Percentiles rank a stretch among this genome's conserved stretches.
Evolutionary conservation across 73 alveolate species (phyloP).

Genomic region (Paramecium pentaurelia): DNA sequence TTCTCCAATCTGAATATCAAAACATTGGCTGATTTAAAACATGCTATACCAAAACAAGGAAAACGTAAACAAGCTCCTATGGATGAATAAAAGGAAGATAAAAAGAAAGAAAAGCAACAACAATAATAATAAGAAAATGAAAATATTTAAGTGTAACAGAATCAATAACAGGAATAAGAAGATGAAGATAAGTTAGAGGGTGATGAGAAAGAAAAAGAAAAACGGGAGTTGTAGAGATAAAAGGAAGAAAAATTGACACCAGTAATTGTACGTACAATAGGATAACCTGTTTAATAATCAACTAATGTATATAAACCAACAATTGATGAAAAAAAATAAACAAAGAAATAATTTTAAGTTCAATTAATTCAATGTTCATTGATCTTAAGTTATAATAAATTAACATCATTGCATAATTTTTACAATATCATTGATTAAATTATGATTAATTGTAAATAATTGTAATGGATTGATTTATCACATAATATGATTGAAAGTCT

Average conservation of each 20-base stretch:
- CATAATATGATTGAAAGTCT: slow-evolving; percentile 7
- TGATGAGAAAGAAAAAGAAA: slow-evolving; percentile 28
- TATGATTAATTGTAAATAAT: neutral
- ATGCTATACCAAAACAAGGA: neutral
- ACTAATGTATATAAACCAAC: slow-evolving; percentile 43
- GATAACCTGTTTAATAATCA: neutral
- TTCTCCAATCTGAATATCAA: slow-evolving; percentile 13
- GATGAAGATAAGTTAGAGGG: slow-evolving; percentile 27
- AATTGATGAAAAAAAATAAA: slow-evolving; percentile 17
- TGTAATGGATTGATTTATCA: slow-evolving; percentile 41
- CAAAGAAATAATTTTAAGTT: neutral
- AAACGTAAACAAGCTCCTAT: neutral
- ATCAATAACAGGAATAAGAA: neutral
- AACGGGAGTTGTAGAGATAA: slow-evolving; percentile 9
- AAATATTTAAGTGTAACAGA: neutral
- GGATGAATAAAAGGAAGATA: slow-evolving; percentile 8
- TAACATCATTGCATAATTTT: neutral
- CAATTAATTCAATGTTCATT: neutral
- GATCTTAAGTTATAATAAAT: slow-evolving; percentile 32
- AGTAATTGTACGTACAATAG: neutral
- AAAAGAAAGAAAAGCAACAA: neutral
- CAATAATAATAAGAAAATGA: slow-evolving; percentile 1
- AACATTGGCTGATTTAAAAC: neutral
- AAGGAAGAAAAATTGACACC: slow-evolving; percentile 16
- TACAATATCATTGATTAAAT: neutral